Percentiles rank a stretch among this genome's conserved stretches.
Conservation (phyloP, 345 rosid genomes). For the Lenwebbia sp. region DNA sequence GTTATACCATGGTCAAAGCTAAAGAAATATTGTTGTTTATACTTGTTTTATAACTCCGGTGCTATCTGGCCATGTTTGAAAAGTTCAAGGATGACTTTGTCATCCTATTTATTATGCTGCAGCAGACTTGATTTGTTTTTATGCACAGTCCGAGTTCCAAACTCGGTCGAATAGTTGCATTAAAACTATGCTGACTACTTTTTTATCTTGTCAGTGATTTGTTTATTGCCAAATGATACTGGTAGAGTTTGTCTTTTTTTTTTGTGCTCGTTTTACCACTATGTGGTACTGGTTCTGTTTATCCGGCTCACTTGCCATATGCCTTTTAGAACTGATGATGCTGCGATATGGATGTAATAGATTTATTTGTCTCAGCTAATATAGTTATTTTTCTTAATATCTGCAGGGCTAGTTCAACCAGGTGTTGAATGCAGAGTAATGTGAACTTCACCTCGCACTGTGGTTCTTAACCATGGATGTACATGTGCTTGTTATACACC, state of each 20-base stretch:
- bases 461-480: neutral
- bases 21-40: neutral
- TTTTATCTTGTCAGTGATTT: neutral
- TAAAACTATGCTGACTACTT: neutral
- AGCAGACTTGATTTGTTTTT: neutral
- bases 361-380: neutral
- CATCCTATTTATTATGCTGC: neutral
- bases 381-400: neutral
- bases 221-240: neutral
- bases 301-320: neutral
- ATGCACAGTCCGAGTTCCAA: neutral
- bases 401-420: slow-evolving; percentile 22
- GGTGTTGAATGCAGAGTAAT: slow-evolving; percentile 8
- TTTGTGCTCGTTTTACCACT: neutral
- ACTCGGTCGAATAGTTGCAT: neutral
- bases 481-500: neutral
- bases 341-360: neutral
- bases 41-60: neutral
- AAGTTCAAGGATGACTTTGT: neutral
- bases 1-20: neutral
- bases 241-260: neutral
- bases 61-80: neutral
- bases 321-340: neutral
- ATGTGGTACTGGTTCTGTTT: neutral
- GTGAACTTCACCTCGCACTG: neutral